Conservation (phyloP, 116 monocot genomes). For the Phalaenopsis hybrid region DNA sequence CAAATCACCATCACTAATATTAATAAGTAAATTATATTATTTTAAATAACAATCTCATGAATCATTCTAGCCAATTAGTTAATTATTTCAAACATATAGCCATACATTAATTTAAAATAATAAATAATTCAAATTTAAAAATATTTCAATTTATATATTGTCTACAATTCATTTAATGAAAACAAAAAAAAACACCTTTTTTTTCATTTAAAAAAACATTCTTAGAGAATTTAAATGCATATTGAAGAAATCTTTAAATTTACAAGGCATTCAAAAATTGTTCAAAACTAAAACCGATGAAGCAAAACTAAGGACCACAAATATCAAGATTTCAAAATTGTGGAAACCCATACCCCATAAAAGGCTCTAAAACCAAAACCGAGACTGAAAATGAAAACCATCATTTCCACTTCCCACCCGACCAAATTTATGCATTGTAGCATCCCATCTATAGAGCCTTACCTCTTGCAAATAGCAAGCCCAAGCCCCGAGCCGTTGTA, state of each 20-base stretch:
- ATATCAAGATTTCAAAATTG: not conserved
- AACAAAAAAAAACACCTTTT: not conserved
- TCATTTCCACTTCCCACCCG: not conserved
- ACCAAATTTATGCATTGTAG: not conserved
- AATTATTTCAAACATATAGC: too few relatives aligned
- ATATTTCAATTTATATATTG: not conserved
- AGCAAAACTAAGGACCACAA: not conserved
- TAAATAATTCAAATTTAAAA: not conserved
- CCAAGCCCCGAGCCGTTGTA: constrained; percentile 73
- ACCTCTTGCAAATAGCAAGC: constrained; percentile 94
- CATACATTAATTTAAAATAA: not conserved
- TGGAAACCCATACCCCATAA: too few relatives aligned
- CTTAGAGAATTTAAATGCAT: not conserved
- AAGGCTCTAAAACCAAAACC: too few relatives aligned
- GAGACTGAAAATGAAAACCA: too few relatives aligned
- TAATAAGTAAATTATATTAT: too few relatives aligned
- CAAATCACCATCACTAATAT: too few relatives aligned
- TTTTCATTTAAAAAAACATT: not conserved
- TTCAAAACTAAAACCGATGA: not conserved
- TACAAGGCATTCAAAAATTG: not conserved
- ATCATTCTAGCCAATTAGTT: too few relatives aligned
- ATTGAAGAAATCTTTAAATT: not conserved
- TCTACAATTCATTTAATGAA: not conserved
- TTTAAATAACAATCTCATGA: too few relatives aligned
- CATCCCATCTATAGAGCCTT: constrained; percentile 4